Evolutionary conservation across 805 yeast genomes (phyloP).

Genomic region (Debaryomyces maramus): DNA sequence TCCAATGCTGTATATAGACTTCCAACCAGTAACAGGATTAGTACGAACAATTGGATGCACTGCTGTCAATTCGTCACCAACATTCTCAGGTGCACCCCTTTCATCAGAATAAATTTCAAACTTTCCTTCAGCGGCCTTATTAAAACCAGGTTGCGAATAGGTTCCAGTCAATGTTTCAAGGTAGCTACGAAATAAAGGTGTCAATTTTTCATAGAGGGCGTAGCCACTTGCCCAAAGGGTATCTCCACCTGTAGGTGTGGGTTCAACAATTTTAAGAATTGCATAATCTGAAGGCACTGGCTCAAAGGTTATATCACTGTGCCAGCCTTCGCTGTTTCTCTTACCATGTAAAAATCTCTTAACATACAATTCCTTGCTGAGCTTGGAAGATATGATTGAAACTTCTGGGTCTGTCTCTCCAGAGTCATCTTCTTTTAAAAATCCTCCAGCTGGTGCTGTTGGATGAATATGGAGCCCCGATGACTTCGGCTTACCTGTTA

Average conservation of each 20-base stretch:
- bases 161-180: constrained; percentile 9
- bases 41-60: constrained; percentile 31
- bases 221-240: constrained; percentile 55
- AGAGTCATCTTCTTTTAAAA: constrained; percentile 6
- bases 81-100: constrained; percentile 21
- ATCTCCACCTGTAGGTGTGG: constrained; percentile 54
- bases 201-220: constrained; percentile 53
- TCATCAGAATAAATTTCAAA: constrained; percentile 26
- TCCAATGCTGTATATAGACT: constrained; percentile 26
- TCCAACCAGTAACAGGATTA: constrained; percentile 32
- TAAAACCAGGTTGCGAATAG: constrained; percentile 15
- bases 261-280: constrained; percentile 51
- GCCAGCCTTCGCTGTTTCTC: constrained; percentile 32
- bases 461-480: constrained; percentile 11
- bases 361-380: constrained; percentile 5
- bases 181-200: constrained; percentile 38
- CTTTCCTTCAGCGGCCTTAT: constrained; percentile 29
- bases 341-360: not conserved
- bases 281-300: constrained; percentile 58
- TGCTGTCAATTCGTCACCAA: constrained; percentile 17
- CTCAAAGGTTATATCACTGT: constrained; percentile 58
- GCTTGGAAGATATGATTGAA: constrained; percentile 8
- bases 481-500: constrained; percentile 8
- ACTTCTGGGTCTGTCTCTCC: constrained; percentile 10
- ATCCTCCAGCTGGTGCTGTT: constrained; percentile 11